Evolutionary conservation across 2,329 filamentous ascomycete species (phyloP).

Genomic region (Westerdykella aurantiaca): DNA sequence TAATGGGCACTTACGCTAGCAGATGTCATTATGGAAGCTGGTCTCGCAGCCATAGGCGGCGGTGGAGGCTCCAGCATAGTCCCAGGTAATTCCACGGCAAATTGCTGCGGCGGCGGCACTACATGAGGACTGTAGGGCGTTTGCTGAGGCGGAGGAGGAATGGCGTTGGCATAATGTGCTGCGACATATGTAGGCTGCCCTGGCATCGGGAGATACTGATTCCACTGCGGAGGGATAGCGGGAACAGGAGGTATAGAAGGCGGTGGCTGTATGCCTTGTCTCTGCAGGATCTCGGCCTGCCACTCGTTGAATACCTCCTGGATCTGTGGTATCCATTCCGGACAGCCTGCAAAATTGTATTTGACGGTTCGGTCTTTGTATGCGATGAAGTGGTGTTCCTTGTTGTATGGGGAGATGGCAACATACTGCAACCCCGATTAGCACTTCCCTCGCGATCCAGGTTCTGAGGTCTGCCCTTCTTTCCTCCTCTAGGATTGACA

Average conservation of each 20-base stretch:
- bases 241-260: constrained; percentile 2
- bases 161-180: neutral
- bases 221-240: constrained; percentile 3
- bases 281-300: constrained; percentile 20
- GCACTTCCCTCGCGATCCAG: neutral
- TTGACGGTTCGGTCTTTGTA: constrained; percentile 28
- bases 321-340: constrained; percentile 32
- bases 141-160: constrained; percentile 1
- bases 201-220: neutral
- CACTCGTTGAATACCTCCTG: constrained; percentile 27
- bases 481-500: too few species aligned
- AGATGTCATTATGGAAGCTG: constrained; percentile 5
- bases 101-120: constrained; percentile 8
- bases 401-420: constrained; percentile 30
- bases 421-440: constrained; percentile 19
- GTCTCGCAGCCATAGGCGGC: constrained; percentile 7
- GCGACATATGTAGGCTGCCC: neutral
- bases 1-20: constrained; percentile 11
- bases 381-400: constrained; percentile 29
- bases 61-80: constrained; percentile 7
- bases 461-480: neutral
- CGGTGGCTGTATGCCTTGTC: constrained; percentile 4
- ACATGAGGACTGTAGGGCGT: constrained; percentile 5
- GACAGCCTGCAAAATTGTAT: constrained; percentile 30
- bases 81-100: constrained; percentile 15